Evolutionary conservation across 495 filamentous ascomycete species (phyloP), one percentile per base, ranked within the genome.

Genomic region (Usnea hakonensis): DNA sequence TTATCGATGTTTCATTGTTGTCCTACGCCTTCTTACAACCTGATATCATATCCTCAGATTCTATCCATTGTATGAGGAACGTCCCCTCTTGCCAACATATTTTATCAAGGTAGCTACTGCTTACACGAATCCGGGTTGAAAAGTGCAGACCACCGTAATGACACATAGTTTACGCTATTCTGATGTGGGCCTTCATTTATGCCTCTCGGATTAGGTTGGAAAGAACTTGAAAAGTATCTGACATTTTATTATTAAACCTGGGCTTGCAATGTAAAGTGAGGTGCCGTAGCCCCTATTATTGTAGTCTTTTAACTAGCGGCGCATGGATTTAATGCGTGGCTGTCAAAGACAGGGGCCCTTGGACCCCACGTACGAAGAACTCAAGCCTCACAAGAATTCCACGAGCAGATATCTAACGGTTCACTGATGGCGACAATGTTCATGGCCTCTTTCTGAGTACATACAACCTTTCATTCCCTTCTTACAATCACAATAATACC

Each of bases 301-400:
- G 5, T 19, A 41, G 38, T 28, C 32, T 44, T 32, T 11, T 10
- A 37, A 35, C 26, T 36, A 36, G 7, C 19, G 46, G 43, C 10
- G 17, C 28, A 32, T 23, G 28, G 23, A 28, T 43, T 38, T 54
- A 55, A 43, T 40, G 48, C 40, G 36, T 61, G 37, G 48, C 48
- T 61, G 48, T 38, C 59, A 55, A 33, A 61, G 48, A 38, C 36
- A 61, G 50, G 59, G 59, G 37, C n/a, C 10, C 26, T 40, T 28
- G 28, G 28, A 48, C 57, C 57, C 57, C 57, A 59, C 36, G 33
- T 33, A 48, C 43, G 21, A 8, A 43, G 26, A 52, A 61, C 32
- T 16, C 3, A 40, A 40, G 5, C 40, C 11, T 30, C 46, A 50
- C 46, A 50, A 14, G 46, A 50, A 50, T 5, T 17, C 0, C 2